Evolutionary conservation across 192 early-diverging fungal genomes (phyloP).

Genomic region (Mortierella claussenii): DNA sequence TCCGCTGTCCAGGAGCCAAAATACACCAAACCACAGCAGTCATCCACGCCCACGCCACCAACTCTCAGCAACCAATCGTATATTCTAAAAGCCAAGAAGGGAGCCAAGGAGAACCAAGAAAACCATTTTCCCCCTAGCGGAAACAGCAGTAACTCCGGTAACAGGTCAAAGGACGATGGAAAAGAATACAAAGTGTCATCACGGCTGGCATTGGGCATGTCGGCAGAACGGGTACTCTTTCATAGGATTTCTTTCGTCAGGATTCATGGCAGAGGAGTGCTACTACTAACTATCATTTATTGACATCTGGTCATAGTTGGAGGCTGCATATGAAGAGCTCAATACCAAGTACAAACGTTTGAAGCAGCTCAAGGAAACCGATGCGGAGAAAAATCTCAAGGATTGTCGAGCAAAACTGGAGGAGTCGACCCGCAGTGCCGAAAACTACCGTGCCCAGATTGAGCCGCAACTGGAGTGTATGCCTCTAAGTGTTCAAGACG

Average conservation of each 20-base stretch:
- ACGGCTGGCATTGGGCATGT: neutral
- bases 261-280: neutral
- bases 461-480: slow-evolving; percentile 45
- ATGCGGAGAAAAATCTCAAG: slow-evolving; percentile 30
- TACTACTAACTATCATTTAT: neutral
- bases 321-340: slow-evolving; percentile 22
- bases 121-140: neutral
- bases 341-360: slow-evolving; percentile 34
- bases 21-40: neutral
- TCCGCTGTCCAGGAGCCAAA: neutral
- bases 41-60: neutral
- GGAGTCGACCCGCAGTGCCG: slow-evolving; percentile 36
- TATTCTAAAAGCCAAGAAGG: neutral
- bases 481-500: neutral
- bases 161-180: neutral
- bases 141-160: neutral
- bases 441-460: slow-evolving; percentile 37
- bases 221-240: slow-evolving; percentile 13
- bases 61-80: neutral
- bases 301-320: slow-evolving; percentile 1
- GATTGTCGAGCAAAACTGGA: slow-evolving; percentile 36
- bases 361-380: slow-evolving; percentile 36
- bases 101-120: slow-evolving; percentile 5
- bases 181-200: neutral
- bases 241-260: neutral